These are phyloP conservation scores for Biscogniauxia sp. DNA, from an alignment of 2,329 filamentous ascomycete species.

Conservation along the genomic window DNA sequence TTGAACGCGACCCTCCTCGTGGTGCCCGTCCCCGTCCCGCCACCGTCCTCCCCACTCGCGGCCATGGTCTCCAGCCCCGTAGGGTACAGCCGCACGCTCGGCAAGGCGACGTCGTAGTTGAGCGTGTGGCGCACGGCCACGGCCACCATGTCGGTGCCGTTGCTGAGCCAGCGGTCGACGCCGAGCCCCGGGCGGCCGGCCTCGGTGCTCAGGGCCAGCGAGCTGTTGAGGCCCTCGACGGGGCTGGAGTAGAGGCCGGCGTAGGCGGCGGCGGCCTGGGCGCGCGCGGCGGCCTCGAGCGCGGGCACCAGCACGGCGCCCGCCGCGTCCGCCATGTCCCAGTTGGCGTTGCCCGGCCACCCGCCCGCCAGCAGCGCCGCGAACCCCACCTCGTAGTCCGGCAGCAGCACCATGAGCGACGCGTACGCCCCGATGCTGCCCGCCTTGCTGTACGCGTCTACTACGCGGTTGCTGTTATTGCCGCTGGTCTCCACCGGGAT, in stretches of 20 bases:
- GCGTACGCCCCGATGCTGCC: conserved; percentile 30
- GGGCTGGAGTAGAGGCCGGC: conserved; percentile 21
- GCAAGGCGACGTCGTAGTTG: conserved; percentile 24
- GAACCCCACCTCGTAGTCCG: conserved; percentile 31
- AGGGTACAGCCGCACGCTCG: conserved; percentile 29
- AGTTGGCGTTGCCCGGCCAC: conserved; percentile 31
- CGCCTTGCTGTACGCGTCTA: conserved; percentile 31
- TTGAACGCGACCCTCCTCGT: conserved; percentile 24
- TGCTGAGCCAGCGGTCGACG: conserved; percentile 27
- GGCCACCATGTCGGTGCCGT: conserved; percentile 29
- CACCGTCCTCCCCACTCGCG: conserved; percentile 5
- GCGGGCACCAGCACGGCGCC: conserved; percentile 24
- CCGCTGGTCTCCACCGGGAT: conserved; percentile 23
- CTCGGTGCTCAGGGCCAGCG: conserved; percentile 24
- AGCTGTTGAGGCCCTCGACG: conserved; percentile 13
- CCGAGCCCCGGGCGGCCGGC: conserved; percentile 23
- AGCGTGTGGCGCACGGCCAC: conserved; percentile 27
- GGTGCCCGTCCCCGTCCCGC: background rate
- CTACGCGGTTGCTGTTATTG: conserved; percentile 19
- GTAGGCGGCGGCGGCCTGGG: conserved; percentile 19
- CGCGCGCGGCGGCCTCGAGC: conserved; percentile 25
- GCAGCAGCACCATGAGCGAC: conserved; percentile 26
- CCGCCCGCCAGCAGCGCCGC: conserved; percentile 25
- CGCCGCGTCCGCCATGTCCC: conserved; percentile 28
- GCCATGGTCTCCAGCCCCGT: conserved; percentile 23